Base-by-base conservation (phyloP, 1,284 basidiomycete species). In the Rhodotorula sp. region DNA sequence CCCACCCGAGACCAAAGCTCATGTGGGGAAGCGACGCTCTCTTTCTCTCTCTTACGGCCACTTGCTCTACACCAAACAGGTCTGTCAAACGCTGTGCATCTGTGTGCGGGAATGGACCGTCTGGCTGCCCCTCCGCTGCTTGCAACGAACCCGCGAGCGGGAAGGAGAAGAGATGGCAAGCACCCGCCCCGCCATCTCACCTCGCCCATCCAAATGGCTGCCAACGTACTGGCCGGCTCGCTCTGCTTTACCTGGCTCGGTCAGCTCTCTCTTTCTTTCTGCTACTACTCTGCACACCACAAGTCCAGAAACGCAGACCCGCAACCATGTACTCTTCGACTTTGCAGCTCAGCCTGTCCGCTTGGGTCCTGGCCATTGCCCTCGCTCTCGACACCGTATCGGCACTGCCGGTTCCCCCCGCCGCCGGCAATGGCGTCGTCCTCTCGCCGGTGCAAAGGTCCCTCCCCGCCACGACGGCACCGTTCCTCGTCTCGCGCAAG, bases 341-440 rank as follows among this genome's bases (percentile, higher is more conserved):
- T 49, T 49, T 24, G 20, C 15, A 15, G 24, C 17, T 15, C 10
- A 5, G 12, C 20, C 54, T 67, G 42, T 57, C 5, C 54, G 17
- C 30, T 33, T 46, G 48, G n/a, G 49, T 33, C 66, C 29, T 44
- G 53, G 53, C 53, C 10, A 12, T 62, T 55, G 55, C 60, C 30
- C 26, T 62, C 37, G 22, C 30, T 20, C 10, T 22, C 46, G 4
- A 37, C 29, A 26, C 29, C 20, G 20, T 22, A 20, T 4, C 17
- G 26, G 55, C 46, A 20, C 46, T 45, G 8, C 54, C 60, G 18
- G 6, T 67, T 51, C 58, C 58, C 22, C 24, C 29, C 55, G 6
- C 4, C 24, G 18, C 30, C 24, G 17, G 20, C 22, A 6, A 45
- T 22, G 18, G 20, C 8, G 24, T 18, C 60, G 26, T 51, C 55